Conservation (phyloP, 129 eudicot species). For the Rutidosis leptorrhynchoides region DNA sequence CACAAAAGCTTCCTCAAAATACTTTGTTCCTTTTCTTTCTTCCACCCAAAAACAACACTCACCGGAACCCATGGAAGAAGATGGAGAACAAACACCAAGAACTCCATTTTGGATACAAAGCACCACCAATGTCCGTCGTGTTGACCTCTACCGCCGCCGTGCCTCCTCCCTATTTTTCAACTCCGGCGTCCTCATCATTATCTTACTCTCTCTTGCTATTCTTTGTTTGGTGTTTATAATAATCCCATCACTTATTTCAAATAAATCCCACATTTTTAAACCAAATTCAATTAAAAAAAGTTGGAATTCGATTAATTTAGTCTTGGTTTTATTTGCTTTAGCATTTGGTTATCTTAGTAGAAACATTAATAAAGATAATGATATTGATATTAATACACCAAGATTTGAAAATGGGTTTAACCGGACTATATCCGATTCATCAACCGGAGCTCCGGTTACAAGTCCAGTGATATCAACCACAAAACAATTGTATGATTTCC, state of each 20-base stretch:
- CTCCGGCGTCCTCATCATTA: slow-evolving; percentile 57
- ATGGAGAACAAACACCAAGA: slow-evolving; percentile 45
- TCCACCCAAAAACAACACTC: slow-evolving; percentile 1
- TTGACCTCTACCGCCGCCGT: slow-evolving; percentile 56
- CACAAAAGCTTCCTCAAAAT: slow-evolving; percentile 23
- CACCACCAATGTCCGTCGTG: slow-evolving; percentile 61
- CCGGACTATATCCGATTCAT: slow-evolving; percentile 33
- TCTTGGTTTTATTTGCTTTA: slow-evolving; percentile 69
- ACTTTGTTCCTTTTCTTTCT: background rate
- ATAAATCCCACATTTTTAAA: slow-evolving; percentile 44
- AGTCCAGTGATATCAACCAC: slow-evolving; percentile 32
- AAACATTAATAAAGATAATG: slow-evolving; percentile 38
- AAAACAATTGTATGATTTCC: slow-evolving; percentile 51
- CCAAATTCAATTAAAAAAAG: slow-evolving; percentile 65
- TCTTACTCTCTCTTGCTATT: slow-evolving; percentile 54
- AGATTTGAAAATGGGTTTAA: slow-evolving; percentile 26
- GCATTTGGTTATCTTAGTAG: slow-evolving; percentile 78
- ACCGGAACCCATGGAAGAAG: slow-evolving; percentile 48
- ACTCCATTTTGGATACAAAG: slow-evolving; percentile 72
- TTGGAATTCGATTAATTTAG: slow-evolving; percentile 75
- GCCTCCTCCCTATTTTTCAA: slow-evolving; percentile 55
- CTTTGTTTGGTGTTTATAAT: slow-evolving; percentile 48
- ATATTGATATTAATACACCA: background rate
- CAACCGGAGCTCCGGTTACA: slow-evolving; percentile 37
- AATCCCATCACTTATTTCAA: slow-evolving; percentile 53